Evolutionary conservation across 2,329 filamentous ascomycete species (phyloP), one percentile per base, ranked within the genome.

Genomic region (Microsporum ferrugineum): DNA sequence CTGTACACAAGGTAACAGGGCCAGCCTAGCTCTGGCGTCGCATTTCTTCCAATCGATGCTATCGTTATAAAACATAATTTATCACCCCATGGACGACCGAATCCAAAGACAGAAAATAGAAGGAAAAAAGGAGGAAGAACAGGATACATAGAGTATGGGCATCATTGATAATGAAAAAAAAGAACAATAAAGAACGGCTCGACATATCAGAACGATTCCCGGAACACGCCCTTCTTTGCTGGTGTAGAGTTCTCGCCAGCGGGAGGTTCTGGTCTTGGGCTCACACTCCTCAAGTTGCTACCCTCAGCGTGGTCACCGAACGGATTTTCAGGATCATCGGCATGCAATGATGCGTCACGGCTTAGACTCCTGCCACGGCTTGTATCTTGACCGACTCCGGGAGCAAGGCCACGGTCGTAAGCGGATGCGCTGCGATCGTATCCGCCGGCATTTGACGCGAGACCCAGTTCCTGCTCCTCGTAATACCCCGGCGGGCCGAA

Each of bases 391-490:
- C 31, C 39, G 2, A 14, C 57, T 41, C 27, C 29, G 29, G 66
- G 68, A 17, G 55, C 8, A 41, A 39, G n/a, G 5, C 72, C 71
- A 49, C 71, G 78, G 68, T 23, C 61, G 51, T 39, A 57, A 8
- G 59, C 31, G 60, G 63, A 60, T 17, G 51, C 45, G 14, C 74
- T 71, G 6, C 62, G 63, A 38, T 67, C 69, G 58, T 73, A 73
- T 33, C 49, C 49, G 7, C 43, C 65, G 36, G 67, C 58, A 75
- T 79, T 66, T 17, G 66, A 60, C n/a, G 64, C 64, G 39, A 82
- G 70, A 0, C 86, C 86, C 3, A 90, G 76, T 73, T 91, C 88
- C 69, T 88, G 84, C 75, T 89, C 88, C 71, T 92, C 89, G 69
- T 89, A 87, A 72, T 89, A 89, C 1, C 81, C 81, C 27, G 78